Evolutionary conservation across 306 rosid species (phyloP).

Genomic region (Astragalus glycyphyllos): DNA sequence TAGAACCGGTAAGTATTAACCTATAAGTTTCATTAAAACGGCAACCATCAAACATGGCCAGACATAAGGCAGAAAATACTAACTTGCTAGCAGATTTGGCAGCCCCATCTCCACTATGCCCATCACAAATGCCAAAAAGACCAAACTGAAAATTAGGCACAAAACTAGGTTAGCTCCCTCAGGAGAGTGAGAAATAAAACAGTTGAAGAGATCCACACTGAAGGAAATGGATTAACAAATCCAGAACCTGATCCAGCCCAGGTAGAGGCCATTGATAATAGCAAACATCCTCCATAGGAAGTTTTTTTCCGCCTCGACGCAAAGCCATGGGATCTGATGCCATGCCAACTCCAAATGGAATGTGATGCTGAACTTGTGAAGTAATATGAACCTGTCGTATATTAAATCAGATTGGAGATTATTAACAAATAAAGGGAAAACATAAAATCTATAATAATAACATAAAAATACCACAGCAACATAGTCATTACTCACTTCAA

Average conservation of each 20-base stretch:
- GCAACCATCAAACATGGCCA: conserved; percentile 39
- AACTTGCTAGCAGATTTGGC: conserved; percentile 96
- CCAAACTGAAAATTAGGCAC: conserved; percentile 81
- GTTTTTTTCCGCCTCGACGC: conserved; percentile 90
- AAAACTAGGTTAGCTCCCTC: conserved; percentile 46
- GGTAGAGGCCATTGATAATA: conserved; percentile 93
- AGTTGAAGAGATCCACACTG: conserved; percentile 24
- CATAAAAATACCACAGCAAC: conserved; percentile 29
- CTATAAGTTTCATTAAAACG: conserved; percentile 23
- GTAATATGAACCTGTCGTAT: conserved; percentile 76
- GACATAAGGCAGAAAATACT: conserved; percentile 55
- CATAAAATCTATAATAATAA: conserved; percentile 12
- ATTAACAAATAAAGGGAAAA: neutral
- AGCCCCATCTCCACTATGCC: conserved; percentile 93
- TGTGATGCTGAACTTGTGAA: conserved; percentile 58
- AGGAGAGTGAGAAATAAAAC: conserved; percentile 41
- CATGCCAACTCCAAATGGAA: conserved; percentile 89
- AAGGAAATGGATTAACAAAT: conserved; percentile 30
- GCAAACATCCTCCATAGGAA: conserved; percentile 98
- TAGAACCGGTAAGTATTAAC: conserved; percentile 3
- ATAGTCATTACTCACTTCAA: conserved; percentile 29
- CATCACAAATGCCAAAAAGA: conserved; percentile 88
- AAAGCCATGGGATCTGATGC: conserved; percentile 97
- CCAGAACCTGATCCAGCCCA: conserved; percentile 85
- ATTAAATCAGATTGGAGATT: conserved; percentile 33